Evolutionary conservation across 2,329 filamentous ascomycete genomes (phyloP).

Genomic region (Colletotrichum sublineola): DNA sequence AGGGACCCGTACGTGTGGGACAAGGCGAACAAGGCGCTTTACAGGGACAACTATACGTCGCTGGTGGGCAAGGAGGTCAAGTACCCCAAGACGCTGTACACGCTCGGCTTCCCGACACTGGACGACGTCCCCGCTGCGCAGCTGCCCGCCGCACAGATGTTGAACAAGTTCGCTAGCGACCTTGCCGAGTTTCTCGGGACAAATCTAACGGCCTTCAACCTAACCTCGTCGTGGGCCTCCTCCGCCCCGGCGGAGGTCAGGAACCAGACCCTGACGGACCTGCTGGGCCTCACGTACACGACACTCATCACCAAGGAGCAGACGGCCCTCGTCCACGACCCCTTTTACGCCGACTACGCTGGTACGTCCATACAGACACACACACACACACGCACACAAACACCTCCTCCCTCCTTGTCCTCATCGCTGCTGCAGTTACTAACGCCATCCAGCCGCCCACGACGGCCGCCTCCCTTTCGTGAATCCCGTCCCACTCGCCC

Average conservation of each 20-base stretch:
- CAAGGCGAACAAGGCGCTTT: conserved; percentile 49
- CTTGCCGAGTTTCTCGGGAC: conserved; percentile 48
- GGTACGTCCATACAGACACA: conserved; percentile 37
- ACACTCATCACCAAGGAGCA: conserved; percentile 56
- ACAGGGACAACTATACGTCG: conserved; percentile 52
- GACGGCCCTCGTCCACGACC: conserved; percentile 52
- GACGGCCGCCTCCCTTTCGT: conserved; percentile 54
- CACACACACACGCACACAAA: neutral
- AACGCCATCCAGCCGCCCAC: conserved; percentile 45
- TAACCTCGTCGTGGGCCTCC: conserved; percentile 47
- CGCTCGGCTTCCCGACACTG: conserved; percentile 47
- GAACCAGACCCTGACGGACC: conserved; percentile 41
- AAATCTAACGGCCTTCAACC: conserved; percentile 41
- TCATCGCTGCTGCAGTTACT: neutral
- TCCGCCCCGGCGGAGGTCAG: conserved; percentile 44
- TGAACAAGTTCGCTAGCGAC: conserved; percentile 48
- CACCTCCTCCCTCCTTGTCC: fast-evolving
- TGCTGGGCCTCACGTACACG: conserved; percentile 53
- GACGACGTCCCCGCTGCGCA: conserved; percentile 39
- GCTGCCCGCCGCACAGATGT: conserved; percentile 42
- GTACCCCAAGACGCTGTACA: conserved; percentile 48
- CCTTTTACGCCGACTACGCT: conserved; percentile 57
- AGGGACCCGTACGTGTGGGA: conserved; percentile 54
- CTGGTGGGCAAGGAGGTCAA: conserved; percentile 21
- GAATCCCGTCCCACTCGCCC: conserved; percentile 52